A percentile compares a stretch with the other conserved stretches of the same genome.
phyloP scores from a whole-genome alignment of 78 protist genomes.

The Dictyostelium discoideum region dicty_2.7 NC_007090.3:2925001-2925500 shows the following conservation, averaged over 20 bases:
- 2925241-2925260: slow-evolving; percentile 98
- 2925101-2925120: slow-evolving; percentile 84
- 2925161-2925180: slow-evolving; percentile 96
- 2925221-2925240: slow-evolving; percentile 92
- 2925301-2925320: slow-evolving; percentile 91
- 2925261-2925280: slow-evolving; percentile 95
- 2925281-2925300: slow-evolving; percentile 94
- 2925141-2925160: slow-evolving; percentile 98
- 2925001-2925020: slow-evolving; percentile 87
- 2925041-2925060: slow-evolving; percentile 89
- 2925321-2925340: slow-evolving; percentile 91
- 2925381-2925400: slow-evolving; percentile 82
- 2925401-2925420: slow-evolving; percentile 72
- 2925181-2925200: slow-evolving; percentile 97
- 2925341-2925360: slow-evolving; percentile 94
- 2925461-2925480: slow-evolving; percentile 48
- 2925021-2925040: slow-evolving; percentile 56
- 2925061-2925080: slow-evolving; percentile 91
- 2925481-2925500: slow-evolving; percentile 65
- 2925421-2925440: slow-evolving; percentile 79
- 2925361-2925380: slow-evolving; percentile 93
- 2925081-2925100: slow-evolving; percentile 79
- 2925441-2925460: slow-evolving; percentile 39
- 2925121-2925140: slow-evolving; percentile 86
- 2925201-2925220: slow-evolving; percentile 98